A percentile compares a stretch with the other conserved stretches of the same genome.
phyloP scores from a whole-genome alignment of 2,329 filamentous ascomycete genomes.

The Phyllosticta citribraziliensis region DNA sequence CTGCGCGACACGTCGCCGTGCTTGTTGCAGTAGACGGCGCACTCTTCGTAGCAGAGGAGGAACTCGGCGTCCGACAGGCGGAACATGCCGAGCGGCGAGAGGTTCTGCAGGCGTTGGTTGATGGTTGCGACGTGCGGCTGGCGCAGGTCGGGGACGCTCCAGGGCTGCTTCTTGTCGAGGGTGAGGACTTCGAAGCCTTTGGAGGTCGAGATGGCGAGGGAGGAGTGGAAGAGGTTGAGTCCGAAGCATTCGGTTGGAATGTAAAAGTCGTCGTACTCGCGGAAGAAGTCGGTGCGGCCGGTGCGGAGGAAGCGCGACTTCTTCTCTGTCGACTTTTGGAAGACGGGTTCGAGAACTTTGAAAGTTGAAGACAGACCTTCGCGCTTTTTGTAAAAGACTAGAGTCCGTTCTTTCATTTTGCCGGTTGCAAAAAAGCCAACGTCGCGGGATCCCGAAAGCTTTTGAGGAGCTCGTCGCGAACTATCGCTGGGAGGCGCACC shows the following conservation, averaged over 20 bases:
- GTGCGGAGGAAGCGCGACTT: slow-evolving; percentile 59
- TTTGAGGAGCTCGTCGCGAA: slow-evolving; percentile 76
- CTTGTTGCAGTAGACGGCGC: slow-evolving; percentile 95
- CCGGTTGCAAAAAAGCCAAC: slow-evolving; percentile 95
- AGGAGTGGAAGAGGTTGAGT: slow-evolving; percentile 92
- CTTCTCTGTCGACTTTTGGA: slow-evolving; percentile 84
- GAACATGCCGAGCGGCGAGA: slow-evolving; percentile 92
- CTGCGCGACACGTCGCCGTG: slow-evolving; percentile 90
- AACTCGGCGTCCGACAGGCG: slow-evolving; percentile 72
- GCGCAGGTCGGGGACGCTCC: slow-evolving; percentile 82
- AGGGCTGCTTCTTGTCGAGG: slow-evolving; percentile 91
- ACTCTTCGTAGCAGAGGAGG: slow-evolving; percentile 87
- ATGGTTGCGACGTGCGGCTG: slow-evolving; percentile 74
- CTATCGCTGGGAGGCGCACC: slow-evolving; percentile 52
- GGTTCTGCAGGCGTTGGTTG: slow-evolving; percentile 68
- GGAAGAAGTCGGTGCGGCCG: slow-evolving; percentile 86
- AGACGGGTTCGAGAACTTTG: slow-evolving; percentile 89
- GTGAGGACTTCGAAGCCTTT: slow-evolving; percentile 94
- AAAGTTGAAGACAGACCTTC: slow-evolving; percentile 89
- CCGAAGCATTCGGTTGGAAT: slow-evolving; percentile 91
- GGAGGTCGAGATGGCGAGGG: slow-evolving; percentile 80
- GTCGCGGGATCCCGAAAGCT: slow-evolving; percentile 75
- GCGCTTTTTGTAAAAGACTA: slow-evolving; percentile 95
- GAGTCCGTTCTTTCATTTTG: slow-evolving; percentile 89
- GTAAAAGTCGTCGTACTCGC: slow-evolving; percentile 98